Evolutionary conservation across 768 basidiomycete species (phyloP).

Genomic region (Amanita muscaria): DNA sequence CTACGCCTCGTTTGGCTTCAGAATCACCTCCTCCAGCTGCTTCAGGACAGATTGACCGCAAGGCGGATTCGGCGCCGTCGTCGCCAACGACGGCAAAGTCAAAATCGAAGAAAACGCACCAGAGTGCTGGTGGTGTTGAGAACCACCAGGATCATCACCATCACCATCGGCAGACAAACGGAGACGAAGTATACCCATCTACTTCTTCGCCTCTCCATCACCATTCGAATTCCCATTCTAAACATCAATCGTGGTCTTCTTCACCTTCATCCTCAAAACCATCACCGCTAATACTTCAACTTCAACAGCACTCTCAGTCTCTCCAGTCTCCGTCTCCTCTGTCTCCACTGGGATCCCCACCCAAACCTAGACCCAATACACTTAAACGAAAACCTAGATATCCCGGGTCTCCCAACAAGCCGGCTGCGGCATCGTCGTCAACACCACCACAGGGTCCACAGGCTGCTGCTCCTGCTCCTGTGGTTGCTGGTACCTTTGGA

Average conservation of each 20-base stretch:
- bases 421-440: too few species aligned
- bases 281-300: not conserved
- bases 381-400: conserved; percentile 4
- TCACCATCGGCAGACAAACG: too few species aligned
- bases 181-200: conserved; percentile 5
- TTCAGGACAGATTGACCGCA: too few species aligned
- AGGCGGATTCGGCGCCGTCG: too few species aligned
- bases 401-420: not conserved
- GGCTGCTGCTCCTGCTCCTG: too few species aligned
- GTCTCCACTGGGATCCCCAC: conserved; percentile 9
- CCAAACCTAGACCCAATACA: conserved; percentile 4
- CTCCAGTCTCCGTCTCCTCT: not conserved
- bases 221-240: not conserved
- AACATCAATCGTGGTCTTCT: conserved; percentile 6
- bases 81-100: too few species aligned
- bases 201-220: not conserved
- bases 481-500: not conserved
- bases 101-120: too few species aligned
- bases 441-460: too few species aligned
- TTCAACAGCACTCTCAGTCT: too few species aligned
- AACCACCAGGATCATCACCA: not conserved
- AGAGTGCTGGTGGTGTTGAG: too few species aligned
- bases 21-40: conserved; percentile 11
- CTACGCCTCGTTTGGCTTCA: conserved; percentile 4
- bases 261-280: conserved; percentile 3